A percentile compares a stretch with the other conserved stretches of the same genome.
Conservation (phyloP, 2,329 filamentous ascomycete species). For the Dendryphion nanum region DNA sequence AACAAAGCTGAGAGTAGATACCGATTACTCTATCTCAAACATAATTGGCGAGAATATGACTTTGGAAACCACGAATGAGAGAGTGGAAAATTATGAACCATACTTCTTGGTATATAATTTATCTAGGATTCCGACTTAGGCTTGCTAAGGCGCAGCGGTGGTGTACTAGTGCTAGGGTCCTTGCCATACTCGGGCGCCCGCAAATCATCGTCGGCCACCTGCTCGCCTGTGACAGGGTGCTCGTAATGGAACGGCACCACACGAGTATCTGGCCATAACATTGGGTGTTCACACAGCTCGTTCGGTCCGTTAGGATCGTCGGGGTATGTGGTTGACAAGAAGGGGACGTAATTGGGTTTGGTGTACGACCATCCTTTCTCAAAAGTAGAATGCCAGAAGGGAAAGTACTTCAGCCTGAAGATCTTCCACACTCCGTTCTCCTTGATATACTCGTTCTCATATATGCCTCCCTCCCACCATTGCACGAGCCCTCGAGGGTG, state of each 20-base stretch:
- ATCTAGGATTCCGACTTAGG: slow-evolving; percentile 20
- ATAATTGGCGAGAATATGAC: too few species aligned
- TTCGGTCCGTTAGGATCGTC: slow-evolving; percentile 54
- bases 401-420: slow-evolving; percentile 55
- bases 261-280: slow-evolving; percentile 58
- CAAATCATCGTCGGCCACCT: slow-evolving; percentile 47
- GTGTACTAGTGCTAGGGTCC: slow-evolving; percentile 41
- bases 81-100: too few species aligned
- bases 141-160: slow-evolving; percentile 42
- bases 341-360: slow-evolving; percentile 54
- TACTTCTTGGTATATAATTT: slow-evolving; percentile 1
- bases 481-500: slow-evolving; percentile 55
- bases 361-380: slow-evolving; percentile 56
- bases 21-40: too few species aligned
- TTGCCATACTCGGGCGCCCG: slow-evolving; percentile 49
- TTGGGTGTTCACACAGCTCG: slow-evolving; percentile 53
- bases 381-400: slow-evolving; percentile 56
- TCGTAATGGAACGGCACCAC: slow-evolving; percentile 56
- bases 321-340: slow-evolving; percentile 49
- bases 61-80: too few species aligned
- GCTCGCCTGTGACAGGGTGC: slow-evolving; percentile 51
- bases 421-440: slow-evolving; percentile 56
- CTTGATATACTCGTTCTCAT: slow-evolving; percentile 61
- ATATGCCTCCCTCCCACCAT: slow-evolving; percentile 60
- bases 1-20: too few species aligned